Evolutionary conservation across 2,329 filamentous ascomycete species (phyloP).

Genomic region (Calonectria hongkongensis): DNA sequence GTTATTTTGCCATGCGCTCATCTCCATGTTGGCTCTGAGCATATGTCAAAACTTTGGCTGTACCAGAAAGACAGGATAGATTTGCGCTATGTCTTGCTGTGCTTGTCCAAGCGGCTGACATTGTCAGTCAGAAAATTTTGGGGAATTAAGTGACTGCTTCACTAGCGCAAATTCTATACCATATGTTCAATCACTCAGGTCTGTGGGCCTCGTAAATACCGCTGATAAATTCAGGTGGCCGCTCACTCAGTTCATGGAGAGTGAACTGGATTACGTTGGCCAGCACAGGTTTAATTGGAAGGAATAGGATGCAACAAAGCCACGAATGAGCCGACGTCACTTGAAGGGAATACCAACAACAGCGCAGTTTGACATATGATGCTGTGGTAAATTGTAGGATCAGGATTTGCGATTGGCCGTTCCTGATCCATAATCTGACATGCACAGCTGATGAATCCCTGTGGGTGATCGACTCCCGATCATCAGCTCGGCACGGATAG

Average conservation of each 20-base stretch:
- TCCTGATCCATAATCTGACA: background rate
- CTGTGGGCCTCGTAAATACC: background rate
- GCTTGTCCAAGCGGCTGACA: background rate
- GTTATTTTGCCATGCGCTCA: background rate
- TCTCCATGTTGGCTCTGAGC: background rate
- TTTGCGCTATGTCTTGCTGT: background rate
- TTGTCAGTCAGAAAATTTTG: background rate
- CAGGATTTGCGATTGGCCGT: background rate
- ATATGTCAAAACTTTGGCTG: background rate
- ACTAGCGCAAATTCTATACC: background rate
- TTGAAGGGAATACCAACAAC: background rate
- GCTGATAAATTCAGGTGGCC: background rate
- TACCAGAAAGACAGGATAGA: background rate
- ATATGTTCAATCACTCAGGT: background rate
- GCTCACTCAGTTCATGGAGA: background rate
- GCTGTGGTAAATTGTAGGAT: background rate
- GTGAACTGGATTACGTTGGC: background rate
- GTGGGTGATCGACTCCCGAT: background rate
- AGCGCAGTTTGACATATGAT: background rate
- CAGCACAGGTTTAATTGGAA: background rate
- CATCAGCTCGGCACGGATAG: conserved; percentile 5
- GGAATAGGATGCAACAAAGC: background rate
- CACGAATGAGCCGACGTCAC: background rate
- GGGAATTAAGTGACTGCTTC: too few relatives aligned
- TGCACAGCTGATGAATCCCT: background rate